phyloP scores from a whole-genome alignment of 495 filamentous ascomycete species.

The Penicillium ucsense region DNA sequence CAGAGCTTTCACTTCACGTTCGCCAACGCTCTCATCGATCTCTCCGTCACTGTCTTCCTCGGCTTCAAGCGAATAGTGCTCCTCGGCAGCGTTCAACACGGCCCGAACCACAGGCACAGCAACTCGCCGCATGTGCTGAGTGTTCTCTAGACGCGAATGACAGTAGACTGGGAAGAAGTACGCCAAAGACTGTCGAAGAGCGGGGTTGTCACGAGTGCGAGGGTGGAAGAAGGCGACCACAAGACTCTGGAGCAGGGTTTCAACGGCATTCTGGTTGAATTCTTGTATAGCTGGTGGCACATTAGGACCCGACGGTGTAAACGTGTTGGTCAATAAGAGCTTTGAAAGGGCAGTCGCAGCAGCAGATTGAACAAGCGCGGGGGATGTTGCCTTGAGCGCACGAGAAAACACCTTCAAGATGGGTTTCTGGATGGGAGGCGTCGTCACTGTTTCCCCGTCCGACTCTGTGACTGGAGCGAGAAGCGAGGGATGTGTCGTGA shows the following conservation, averaged over 20 bases:
- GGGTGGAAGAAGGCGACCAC: constrained; percentile 88
- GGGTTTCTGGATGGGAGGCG: constrained; percentile 42
- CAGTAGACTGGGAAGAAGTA: constrained; percentile 97
- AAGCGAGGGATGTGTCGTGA: constrained; percentile 74
- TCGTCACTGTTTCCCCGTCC: constrained; percentile 31
- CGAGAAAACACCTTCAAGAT: constrained; percentile 71
- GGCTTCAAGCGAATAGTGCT: constrained; percentile 42
- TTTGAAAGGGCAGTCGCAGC: constrained; percentile 77
- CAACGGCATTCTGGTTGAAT: constrained; percentile 29
- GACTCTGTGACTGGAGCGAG: constrained; percentile 41
- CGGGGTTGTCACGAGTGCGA: constrained; percentile 68
- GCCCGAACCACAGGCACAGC: constrained; percentile 60
- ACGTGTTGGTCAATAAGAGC: constrained; percentile 59
- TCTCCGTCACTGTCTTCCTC: constrained; percentile 42
- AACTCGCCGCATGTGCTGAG: constrained; percentile 63
- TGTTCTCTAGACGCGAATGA: constrained; percentile 70
- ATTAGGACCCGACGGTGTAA: constrained; percentile 34
- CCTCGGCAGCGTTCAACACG: constrained; percentile 41
- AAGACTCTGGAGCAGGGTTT: constrained; percentile 71
- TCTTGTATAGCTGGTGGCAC: constrained; percentile 39
- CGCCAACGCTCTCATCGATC: constrained; percentile 60
- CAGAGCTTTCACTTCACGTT: constrained; percentile 73
- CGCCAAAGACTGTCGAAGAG: constrained; percentile 78
- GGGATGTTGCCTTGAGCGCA: constrained; percentile 58
- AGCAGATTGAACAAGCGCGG: constrained; percentile 68